These are phyloP conservation scores for Yamadazyma kanchanaburiensis DNA, from an alignment of 1,139 yeast species.

Conservation along the genomic window DNA sequence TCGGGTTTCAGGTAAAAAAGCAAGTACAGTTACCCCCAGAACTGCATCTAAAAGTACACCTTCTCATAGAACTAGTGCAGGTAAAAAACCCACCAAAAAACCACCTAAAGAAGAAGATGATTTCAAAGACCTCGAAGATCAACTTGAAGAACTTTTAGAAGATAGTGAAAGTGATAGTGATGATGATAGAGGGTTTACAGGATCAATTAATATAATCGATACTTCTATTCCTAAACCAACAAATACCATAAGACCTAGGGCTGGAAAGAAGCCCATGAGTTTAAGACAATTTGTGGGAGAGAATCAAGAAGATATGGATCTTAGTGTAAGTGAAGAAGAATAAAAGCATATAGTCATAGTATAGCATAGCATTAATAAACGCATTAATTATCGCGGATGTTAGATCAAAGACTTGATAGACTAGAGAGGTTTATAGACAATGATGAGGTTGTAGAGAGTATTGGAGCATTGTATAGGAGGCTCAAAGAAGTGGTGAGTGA, in stretches of 20 bases:
- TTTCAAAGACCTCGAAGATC: slow-evolving; percentile 44
- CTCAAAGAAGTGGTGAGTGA: slow-evolving; percentile 3
- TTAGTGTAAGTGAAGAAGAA: slow-evolving; percentile 37
- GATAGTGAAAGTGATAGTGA: slow-evolving; percentile 13
- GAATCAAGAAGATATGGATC: slow-evolving; percentile 21
- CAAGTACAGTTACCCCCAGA: background rate
- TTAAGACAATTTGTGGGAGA: slow-evolving; percentile 37
- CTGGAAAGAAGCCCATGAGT: slow-evolving; percentile 31
- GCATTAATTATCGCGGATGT: no score
- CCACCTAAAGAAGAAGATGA: slow-evolving; percentile 27
- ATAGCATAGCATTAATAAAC: background rate
- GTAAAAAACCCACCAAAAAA: background rate
- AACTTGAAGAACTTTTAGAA: slow-evolving; percentile 40
- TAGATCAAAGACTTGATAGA: slow-evolving; percentile 4
- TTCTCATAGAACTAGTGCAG: background rate
- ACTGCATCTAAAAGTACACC: background rate
- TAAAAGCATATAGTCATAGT: no score
- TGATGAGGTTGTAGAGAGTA: no score
- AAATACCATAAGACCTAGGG: background rate
- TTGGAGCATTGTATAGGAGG: no score
- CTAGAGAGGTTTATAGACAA: slow-evolving; percentile 3
- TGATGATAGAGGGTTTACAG: slow-evolving; percentile 7
- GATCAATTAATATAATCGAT: slow-evolving; percentile 12
- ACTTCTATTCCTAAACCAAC: slow-evolving; percentile 1
- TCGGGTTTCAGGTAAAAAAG: background rate